Evolutionary conservation across 2,329 filamentous ascomycete genomes (phyloP), one percentile per base, ranked within the genome.

Genomic region (Ophiostoma triangulosporum): DNA sequence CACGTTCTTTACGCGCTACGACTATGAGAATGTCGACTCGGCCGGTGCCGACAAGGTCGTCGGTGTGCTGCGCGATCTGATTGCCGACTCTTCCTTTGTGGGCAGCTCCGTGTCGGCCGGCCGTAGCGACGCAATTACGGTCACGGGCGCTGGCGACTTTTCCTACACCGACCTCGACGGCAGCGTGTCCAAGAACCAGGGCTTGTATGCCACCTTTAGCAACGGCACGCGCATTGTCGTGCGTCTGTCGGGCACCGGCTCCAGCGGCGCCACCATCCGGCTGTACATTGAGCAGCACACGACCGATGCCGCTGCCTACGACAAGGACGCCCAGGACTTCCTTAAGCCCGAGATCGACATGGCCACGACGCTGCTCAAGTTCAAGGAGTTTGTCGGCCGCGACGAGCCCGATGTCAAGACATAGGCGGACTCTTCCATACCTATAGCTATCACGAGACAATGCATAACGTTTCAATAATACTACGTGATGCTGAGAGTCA

Each of bases 101-200:
- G 89, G 89, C 61, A 93, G 87, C 64, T 84, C 80, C 62, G 77
- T 97, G 62, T 77, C 78, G 59, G 88, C 86, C 75, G 71, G 62
- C 66, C 86, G 86, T 67, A 95, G 88, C 64, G 46, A 48, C 27
- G 27, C 27, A 27, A 31, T 48, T 4, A 48, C 46, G 27, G 88
- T 96, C 43, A 74, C 81, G 50, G 87, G 94, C 63, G 91, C 90
- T 6, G 93, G 90, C 60, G 90, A 98, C 77, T 98, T 98, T 70
- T 88, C 88, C 31, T 98, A 98, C 78, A 97, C 88, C 8, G 93
- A 98, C 66, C 83, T 98, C n/a, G 93, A 98, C 64, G 93, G 91
- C 57, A 95, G 88, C 60, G 88, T 97, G 53, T 86, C 88, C 64
- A 88, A 89, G 67, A 94, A 96, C 75, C 93, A 98, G 74, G 93